Percentiles rank a stretch among this genome's conserved stretches.
phyloP scores from a whole-genome alignment of 2,329 filamentous ascomycete species.

The Exophiala sideris region DNA sequence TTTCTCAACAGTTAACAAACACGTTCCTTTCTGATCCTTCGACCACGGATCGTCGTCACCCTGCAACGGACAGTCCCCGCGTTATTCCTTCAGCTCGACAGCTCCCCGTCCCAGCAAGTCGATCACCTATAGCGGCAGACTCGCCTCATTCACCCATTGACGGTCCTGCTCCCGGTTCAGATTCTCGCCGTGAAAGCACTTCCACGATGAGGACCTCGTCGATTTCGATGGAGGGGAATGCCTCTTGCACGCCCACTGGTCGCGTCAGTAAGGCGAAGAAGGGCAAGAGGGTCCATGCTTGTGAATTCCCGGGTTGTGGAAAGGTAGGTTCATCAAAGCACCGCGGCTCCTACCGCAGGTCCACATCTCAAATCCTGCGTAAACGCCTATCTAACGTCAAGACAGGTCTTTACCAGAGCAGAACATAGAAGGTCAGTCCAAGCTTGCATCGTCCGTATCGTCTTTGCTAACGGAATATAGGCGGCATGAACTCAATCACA shows the following conservation, averaged over 20 bases:
- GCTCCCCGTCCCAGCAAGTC: constrained; percentile 9
- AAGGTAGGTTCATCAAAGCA: constrained; percentile 38
- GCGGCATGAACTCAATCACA: constrained; percentile 51
- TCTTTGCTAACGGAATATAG: constrained; percentile 28
- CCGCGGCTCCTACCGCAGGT: constrained; percentile 7
- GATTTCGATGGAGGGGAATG: constrained; percentile 30
- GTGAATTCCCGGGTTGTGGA: constrained; percentile 46
- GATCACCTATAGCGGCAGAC: constrained; percentile 17
- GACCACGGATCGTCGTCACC: constrained; percentile 14
- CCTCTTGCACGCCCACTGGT: constrained; percentile 49
- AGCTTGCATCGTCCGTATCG: constrained; percentile 8
- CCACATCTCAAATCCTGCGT: constrained; percentile 5
- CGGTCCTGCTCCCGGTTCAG: constrained; percentile 14
- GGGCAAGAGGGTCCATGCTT: constrained; percentile 50
- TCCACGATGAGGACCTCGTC: constrained; percentile 30
- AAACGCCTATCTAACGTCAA: constrained; percentile 16
- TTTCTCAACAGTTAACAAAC: constrained; percentile 13
- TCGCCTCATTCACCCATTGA: constrained; percentile 24
- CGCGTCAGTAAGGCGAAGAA: constrained; percentile 53
- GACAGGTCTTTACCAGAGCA: constrained; percentile 49
- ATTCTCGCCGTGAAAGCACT: constrained; percentile 27
- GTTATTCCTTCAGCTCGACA: constrained; percentile 14
- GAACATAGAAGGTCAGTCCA: constrained; percentile 41
- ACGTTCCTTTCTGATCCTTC: constrained; percentile 18
- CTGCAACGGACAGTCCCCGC: constrained; percentile 16